Evolutionary conservation across 176 grass and related monocot species (phyloP).

Genomic region (bread wheat (Triticum aestivum)): IWGSC_CS_RefSeq_v2.1 NC_057803.1:668034558-668035057

Average conservation of each 20-base stretch:
- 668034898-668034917: not conserved
- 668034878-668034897: not conserved
- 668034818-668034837: not conserved
- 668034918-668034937: not conserved
- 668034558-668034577: not conserved
- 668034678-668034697: not conserved
- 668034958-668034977: conserved; percentile 1
- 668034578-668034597: not conserved
- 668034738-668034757: not conserved
- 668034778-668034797: not conserved
- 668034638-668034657: not conserved
- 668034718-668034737: not conserved
- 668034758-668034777: not conserved
- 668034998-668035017: not conserved
- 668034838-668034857: not conserved
- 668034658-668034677: not conserved
- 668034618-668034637: not conserved
- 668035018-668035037: not conserved
- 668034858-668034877: not conserved
- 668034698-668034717: not conserved
- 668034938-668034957: not conserved
- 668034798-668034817: not conserved
- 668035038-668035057: not conserved
- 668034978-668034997: not conserved
- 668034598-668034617: not conserved